phyloP scores from a whole-genome alignment of 768 basidiomycete genomes.

The Boletus pseudo-olivaceus region DNA sequence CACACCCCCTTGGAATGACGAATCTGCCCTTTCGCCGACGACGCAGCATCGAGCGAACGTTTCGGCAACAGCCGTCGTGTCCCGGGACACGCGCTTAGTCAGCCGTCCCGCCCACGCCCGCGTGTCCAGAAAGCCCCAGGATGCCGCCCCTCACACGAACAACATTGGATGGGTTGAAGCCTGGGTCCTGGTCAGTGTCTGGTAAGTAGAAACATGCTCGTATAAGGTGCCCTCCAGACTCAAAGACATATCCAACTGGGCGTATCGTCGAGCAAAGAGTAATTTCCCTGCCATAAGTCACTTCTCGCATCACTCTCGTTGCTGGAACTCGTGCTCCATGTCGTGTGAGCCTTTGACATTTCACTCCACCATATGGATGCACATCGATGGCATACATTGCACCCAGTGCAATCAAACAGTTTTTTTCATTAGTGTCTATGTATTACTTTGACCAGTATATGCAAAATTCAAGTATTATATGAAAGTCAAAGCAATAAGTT shows the following conservation, averaged over 20 bases:
- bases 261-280: constrained; percentile 78
- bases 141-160: too few species aligned
- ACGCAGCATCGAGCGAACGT: too few species aligned
- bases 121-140: too few species aligned
- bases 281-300: constrained; percentile 4
- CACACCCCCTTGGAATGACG: too few species aligned
- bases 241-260: constrained; percentile 58
- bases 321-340: not conserved
- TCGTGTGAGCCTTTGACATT: not conserved
- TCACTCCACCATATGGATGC: not conserved
- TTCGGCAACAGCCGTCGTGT: too few species aligned
- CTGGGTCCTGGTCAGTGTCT: not conserved
- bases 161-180: too few species aligned
- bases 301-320: not conserved
- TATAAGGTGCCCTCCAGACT: constrained; percentile 73
- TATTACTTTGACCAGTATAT: not conserved
- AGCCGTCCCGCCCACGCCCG: too few species aligned
- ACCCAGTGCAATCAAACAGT: not conserved
- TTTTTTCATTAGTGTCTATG: not conserved
- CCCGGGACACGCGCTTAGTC: too few species aligned
- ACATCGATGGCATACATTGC: constrained; percentile 6
- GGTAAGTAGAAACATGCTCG: constrained; percentile 43
- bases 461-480: not conserved
- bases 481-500: constrained; percentile 37
- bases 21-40: too few species aligned